These are phyloP conservation scores for Diaporthe eres DNA, from an alignment of 2,329 filamentous ascomycete genomes.

Conservation along the genomic window DNA sequence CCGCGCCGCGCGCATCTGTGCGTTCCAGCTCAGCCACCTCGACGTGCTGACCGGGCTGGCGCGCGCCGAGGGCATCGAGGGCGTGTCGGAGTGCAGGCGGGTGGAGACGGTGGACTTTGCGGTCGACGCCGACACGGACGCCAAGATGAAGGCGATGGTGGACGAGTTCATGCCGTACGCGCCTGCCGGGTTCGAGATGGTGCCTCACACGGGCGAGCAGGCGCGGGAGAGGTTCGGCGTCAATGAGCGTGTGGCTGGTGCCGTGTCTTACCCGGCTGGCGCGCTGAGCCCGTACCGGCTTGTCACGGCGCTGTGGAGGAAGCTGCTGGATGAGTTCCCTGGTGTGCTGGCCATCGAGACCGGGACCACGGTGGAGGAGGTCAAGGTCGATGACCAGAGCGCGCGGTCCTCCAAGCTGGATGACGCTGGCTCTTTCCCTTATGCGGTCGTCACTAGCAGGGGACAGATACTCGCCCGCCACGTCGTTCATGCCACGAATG, in stretches of 20 bases:
- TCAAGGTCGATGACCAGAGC: slow-evolving; percentile 42
- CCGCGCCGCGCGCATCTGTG: slow-evolving; percentile 56
- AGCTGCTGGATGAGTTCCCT: slow-evolving; percentile 53
- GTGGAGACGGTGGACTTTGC: slow-evolving; percentile 64
- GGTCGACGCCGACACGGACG: slow-evolving; percentile 51
- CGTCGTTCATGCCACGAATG: slow-evolving; percentile 72
- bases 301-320: slow-evolving; percentile 60
- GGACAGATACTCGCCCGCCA: slow-evolving; percentile 62
- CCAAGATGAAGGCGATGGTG: slow-evolving; percentile 53
- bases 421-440: slow-evolving; percentile 48
- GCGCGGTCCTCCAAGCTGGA: background rate
- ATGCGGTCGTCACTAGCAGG: slow-evolving; percentile 59
- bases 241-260: slow-evolving; percentile 55
- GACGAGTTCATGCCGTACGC: slow-evolving; percentile 52
- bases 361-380: slow-evolving; percentile 53
- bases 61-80: slow-evolving; percentile 47
- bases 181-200: slow-evolving; percentile 44
- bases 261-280: slow-evolving; percentile 61
- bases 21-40: slow-evolving; percentile 61
- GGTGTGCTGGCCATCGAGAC: slow-evolving; percentile 55
- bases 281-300: slow-evolving; percentile 67
- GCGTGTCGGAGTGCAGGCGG: slow-evolving; percentile 57
- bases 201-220: slow-evolving; percentile 52
- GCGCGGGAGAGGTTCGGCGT: slow-evolving; percentile 54
- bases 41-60: slow-evolving; percentile 57